Evolutionary conservation across 495 filamentous ascomycete genomes (phyloP).

Genomic region (Penicillium nucicola): DNA sequence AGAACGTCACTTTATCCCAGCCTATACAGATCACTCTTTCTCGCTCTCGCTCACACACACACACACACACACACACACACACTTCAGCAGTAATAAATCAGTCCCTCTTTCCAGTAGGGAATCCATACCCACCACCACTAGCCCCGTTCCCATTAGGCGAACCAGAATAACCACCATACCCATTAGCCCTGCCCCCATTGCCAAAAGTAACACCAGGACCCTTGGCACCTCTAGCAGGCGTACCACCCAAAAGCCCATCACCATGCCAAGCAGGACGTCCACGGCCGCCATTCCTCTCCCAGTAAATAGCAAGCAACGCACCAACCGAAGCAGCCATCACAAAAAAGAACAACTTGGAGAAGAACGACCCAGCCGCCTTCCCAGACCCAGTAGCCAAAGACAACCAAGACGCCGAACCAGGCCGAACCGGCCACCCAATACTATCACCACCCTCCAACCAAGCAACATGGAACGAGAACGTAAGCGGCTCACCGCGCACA

Average conservation of each 20-base stretch:
- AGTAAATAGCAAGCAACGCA: slow-evolving; percentile 42
- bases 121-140: slow-evolving; percentile 41
- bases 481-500: slow-evolving; percentile 81
- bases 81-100: no score
- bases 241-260: slow-evolving; percentile 44
- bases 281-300: slow-evolving; percentile 39
- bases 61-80: no score
- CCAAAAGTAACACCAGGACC: slow-evolving; percentile 40
- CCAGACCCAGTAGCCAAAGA: slow-evolving; percentile 22
- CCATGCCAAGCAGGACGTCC: slow-evolving; percentile 30
- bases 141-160: slow-evolving; percentile 19
- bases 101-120: slow-evolving; percentile 51
- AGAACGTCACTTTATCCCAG: background rate
- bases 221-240: slow-evolving; percentile 20
- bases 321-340: slow-evolving; percentile 44
- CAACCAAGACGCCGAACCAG: slow-evolving; percentile 35
- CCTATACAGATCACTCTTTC: slow-evolving; percentile 1
- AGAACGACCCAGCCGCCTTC: slow-evolving; percentile 19
- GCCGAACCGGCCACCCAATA: slow-evolving; percentile 39
- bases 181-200: slow-evolving; percentile 44
- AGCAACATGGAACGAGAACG: slow-evolving; percentile 74
- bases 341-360: slow-evolving; percentile 41
- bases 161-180: slow-evolving; percentile 50
- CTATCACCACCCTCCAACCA: slow-evolving; percentile 75
- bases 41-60: no score